Percentiles rank a stretch among this genome's conserved stretches.
Conservation (phyloP, 148 eudicot species). For the Chenopodium suecicum region DNA sequence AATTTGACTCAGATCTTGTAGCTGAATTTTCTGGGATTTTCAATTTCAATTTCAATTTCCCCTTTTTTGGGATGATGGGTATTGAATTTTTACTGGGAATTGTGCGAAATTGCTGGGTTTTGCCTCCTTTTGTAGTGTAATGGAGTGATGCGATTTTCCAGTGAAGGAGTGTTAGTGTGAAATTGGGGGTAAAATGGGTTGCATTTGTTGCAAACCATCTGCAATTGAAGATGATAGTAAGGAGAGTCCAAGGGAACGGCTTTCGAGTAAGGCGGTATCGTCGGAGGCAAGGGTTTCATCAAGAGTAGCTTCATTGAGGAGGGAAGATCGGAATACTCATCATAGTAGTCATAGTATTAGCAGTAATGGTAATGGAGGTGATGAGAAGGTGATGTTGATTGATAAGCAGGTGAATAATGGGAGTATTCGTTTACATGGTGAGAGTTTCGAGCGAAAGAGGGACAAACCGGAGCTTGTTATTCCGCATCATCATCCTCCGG, state of each 20-base stretch:
- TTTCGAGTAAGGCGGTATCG: conserved; percentile 39
- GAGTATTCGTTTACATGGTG: conserved; percentile 39
- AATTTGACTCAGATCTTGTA: conserved; percentile 4
- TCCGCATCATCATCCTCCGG: conserved; percentile 47
- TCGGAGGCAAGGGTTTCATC: conserved; percentile 38
- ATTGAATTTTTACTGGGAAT: background rate
- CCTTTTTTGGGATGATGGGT: background rate
- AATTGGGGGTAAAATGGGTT: conserved; percentile 46
- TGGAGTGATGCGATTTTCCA: background rate
- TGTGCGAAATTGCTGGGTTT: background rate
- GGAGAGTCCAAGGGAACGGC: conserved; percentile 63
- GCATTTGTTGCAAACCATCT: conserved; percentile 73
- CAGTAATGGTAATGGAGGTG: background rate
- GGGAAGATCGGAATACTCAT: conserved; percentile 44
- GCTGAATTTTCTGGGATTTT: background rate
- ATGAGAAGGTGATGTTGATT: conserved; percentile 58
- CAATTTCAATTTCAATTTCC: too few species aligned
- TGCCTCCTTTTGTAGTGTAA: background rate
- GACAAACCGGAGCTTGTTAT: conserved; percentile 37
- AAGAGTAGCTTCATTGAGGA: conserved; percentile 45
- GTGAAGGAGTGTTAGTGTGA: background rate
- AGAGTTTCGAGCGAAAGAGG: conserved; percentile 52
- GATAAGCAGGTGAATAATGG: conserved; percentile 59
- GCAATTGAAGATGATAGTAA: conserved; percentile 43
- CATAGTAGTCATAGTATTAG: background rate